Evolutionary conservation across 805 yeast species (phyloP), one percentile per base, ranked within the genome.

Genomic region (Metschnikowia sp.): DNA sequence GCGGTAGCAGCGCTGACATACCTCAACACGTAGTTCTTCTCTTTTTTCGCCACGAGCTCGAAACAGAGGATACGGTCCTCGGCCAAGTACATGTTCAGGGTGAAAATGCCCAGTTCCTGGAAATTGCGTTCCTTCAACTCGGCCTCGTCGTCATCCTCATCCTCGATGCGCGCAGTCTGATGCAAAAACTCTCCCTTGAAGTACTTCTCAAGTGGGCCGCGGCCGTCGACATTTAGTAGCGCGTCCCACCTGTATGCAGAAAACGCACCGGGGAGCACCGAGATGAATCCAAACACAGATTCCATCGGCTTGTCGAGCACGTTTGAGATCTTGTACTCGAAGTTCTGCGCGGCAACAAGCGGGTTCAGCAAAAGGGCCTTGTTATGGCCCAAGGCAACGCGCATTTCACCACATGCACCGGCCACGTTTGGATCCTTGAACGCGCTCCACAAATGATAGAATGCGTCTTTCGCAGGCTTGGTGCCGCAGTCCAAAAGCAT

Each of bases 351-450:
- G 3, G 98, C 97, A 9, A 92, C 92, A 47, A 92, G 68, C 8
- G 99, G 98, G 62, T 92, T 92, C 12, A 83, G 54, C 38, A 92
- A 69, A 33, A 76, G 61, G 26, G 58, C 58, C 28, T 49, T 50
- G 12, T 69, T 66, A 39, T 71, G 72, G 2, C 98, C 97, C 45
- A 91, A 70, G 65, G 85, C 83, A 0, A 94, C 95, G 54, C 82
- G 84, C 67, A 94, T 92, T 63, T 94, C 98, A 45, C 99, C 99
- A 79, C 99, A 92, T 1, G 97, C 96, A 35, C 99, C 99, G 2
- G 96, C 99, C 18, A 92, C 95, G 45, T 82, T 78, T 2, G 89
- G 85, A 58, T 79, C 79, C 52, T 80, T 81, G 61, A 92, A 94
- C 36, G 91, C 80, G 63, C 83, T 83, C 99, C 99, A 92, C 47